Evolutionary conservation across 257 asterid genomes (phyloP).

Genomic region (Gardenia jasminoides): DNA sequence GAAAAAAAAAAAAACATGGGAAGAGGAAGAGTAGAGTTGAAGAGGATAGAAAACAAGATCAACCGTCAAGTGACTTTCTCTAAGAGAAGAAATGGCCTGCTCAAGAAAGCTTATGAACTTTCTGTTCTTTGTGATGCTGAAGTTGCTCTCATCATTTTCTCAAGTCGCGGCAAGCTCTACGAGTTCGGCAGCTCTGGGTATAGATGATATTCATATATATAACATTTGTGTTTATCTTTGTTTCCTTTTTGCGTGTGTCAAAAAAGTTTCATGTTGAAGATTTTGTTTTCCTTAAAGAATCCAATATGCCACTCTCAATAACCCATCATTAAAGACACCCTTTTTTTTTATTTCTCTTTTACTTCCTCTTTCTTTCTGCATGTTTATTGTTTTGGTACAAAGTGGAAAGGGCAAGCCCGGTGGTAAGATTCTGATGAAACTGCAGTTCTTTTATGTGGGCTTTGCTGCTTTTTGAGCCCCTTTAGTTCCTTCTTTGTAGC

Average conservation of each 20-base stretch:
- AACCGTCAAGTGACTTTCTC: slow-evolving; percentile 95
- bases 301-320: background rate
- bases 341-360: background rate
- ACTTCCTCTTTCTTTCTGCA: background rate
- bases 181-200: slow-evolving; percentile 84
- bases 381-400: background rate
- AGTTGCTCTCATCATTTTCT: slow-evolving; percentile 94
- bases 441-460: slow-evolving; percentile 3
- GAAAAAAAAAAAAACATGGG: slow-evolving; percentile 47
- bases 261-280: slow-evolving; percentile 4
- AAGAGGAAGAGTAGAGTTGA: slow-evolving; percentile 93
- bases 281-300: background rate
- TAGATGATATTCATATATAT: background rate
- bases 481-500: background rate
- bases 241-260: background rate
- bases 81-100: slow-evolving; percentile 87
- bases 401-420: too few species aligned
- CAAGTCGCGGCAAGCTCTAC: slow-evolving; percentile 87
- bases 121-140: slow-evolving; percentile 98
- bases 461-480: background rate
- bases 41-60: slow-evolving; percentile 93
- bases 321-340: background rate
- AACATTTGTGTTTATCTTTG: background rate
- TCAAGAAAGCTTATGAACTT: slow-evolving; percentile 92
- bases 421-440: background rate